Evolutionary conservation across 768 basidiomycete genomes (phyloP), one percentile per base, ranked within the genome.

Genomic region (Panus rudis): DNA sequence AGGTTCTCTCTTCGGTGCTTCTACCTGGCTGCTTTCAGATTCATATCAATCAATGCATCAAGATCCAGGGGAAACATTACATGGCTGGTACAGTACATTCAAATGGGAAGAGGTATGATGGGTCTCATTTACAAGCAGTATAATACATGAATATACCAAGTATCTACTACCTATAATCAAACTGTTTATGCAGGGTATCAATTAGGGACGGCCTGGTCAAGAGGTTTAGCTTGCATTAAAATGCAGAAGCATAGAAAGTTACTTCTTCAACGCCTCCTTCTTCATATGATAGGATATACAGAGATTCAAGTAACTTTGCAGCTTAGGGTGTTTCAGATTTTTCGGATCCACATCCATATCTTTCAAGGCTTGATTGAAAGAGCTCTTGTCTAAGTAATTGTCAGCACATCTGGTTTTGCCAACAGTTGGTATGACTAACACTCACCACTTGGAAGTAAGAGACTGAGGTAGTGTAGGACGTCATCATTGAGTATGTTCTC

Each of bases 1-100:
- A 21, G 65, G 71, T 2, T 55, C 65, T 32, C 49, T 73, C 19
- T 72, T 75, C 47, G 70, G 74, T 2, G 68, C 67, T 7, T 65
- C 67, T 4, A 54, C 65, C 21, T 73, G 72, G 72, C 50, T 69
- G 51, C 61, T n/a, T n/a, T n/a, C n/a, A n/a, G n/a, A n/a, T n/a
- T n/a, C n/a, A n/a, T n/a, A n/a, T n/a, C 55, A 26, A 53, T 53
- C 27, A 53, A 54, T 4, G 38, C 46, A 12, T 49, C 46, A 23
- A 50, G 48, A 40, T 55, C 57, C n/a, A n/a, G n/a, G n/a, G n/a
- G 49, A 41, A 11, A 52, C 53, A 11, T 53, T 52, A 27, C 56
- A 56, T 39, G 55, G 51, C 6, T 61, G 59, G 59, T 63, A 61
- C 39, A 61, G 60, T 39, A 57, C 62, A 12, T 49, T 60, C 41